Percentiles rank a stretch among this genome's conserved stretches.
phyloP scores from a whole-genome alignment of 2,329 filamentous ascomycete species.

The Sodiomyces alkalinus region DNA sequence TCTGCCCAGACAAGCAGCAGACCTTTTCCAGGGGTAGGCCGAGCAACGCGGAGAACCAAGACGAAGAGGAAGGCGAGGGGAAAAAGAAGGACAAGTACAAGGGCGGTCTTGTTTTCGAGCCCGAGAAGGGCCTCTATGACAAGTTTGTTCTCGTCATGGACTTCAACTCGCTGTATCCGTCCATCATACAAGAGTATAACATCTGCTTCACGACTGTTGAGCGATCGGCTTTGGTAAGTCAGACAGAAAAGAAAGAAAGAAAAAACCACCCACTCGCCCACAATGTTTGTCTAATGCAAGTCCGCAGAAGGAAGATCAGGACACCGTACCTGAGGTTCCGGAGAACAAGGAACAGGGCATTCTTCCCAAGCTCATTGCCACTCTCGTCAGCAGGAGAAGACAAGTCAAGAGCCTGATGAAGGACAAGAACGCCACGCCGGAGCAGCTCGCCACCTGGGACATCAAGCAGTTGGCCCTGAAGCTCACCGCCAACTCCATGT shows the following conservation, averaged over 20 bases:
- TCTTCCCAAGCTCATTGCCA: constrained; percentile 79
- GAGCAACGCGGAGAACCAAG: constrained; percentile 55
- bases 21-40: constrained; percentile 59
- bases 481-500: constrained; percentile 98
- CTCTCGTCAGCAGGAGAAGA: constrained; percentile 72
- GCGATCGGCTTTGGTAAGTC: constrained; percentile 50
- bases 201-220: constrained; percentile 99
- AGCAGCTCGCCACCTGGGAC: constrained; percentile 88
- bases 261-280: too few species aligned
- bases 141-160: constrained; percentile 99
- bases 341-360: constrained; percentile 66
- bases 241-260: too few species aligned
- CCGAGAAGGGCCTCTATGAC: constrained; percentile 93
- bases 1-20: constrained; percentile 86
- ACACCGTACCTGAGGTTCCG: constrained; percentile 79
- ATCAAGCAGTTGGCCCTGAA: constrained; percentile 96
- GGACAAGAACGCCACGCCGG: constrained; percentile 67
- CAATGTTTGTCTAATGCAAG: too few species aligned
- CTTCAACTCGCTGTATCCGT: constrained; percentile 97
- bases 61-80: constrained; percentile 53
- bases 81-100: constrained; percentile 99
- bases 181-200: constrained; percentile 98
- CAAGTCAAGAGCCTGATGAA: constrained; percentile 98
- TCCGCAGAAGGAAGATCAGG: constrained; percentile 51
- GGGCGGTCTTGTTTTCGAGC: constrained; percentile 94